These are phyloP conservation scores for Cyberlindnera maritima DNA, from an alignment of 805 yeast species.

Conservation along the genomic window DNA sequence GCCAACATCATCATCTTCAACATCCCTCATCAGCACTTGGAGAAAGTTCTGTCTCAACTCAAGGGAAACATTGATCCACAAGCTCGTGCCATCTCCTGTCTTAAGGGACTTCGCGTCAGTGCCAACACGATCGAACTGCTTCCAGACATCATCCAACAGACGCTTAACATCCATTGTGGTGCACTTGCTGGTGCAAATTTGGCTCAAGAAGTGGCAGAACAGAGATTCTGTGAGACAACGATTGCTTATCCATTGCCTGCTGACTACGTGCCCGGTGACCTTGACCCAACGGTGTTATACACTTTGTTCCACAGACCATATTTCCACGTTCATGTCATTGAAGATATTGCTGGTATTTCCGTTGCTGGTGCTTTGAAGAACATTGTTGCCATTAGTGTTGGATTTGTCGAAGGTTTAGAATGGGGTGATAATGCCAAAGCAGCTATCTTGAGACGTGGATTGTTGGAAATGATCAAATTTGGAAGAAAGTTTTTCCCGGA, in stretches of 20 bases:
- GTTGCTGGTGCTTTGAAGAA: constrained; percentile 95
- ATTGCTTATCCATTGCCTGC: constrained; percentile 81
- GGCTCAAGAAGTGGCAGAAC: constrained; percentile 92
- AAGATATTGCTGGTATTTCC: constrained; percentile 92
- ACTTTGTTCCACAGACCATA: constrained; percentile 91
- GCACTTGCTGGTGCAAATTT: constrained; percentile 94
- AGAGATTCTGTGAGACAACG: constrained; percentile 94
- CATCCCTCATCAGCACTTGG: constrained; percentile 93
- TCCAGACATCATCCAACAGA: constrained; percentile 68
- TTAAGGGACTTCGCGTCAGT: constrained; percentile 87
- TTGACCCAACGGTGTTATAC: constrained; percentile 68
- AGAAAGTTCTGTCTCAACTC: constrained; percentile 66
- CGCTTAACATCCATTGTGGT: constrained; percentile 85
- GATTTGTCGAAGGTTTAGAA: constrained; percentile 93
- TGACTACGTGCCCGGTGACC: constrained; percentile 68
- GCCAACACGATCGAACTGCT: constrained; percentile 78
- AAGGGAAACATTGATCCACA: constrained; percentile 65
- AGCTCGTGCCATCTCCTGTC: constrained; percentile 86
- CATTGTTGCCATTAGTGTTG: constrained; percentile 91
- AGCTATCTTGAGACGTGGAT: constrained; percentile 92
- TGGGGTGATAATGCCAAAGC: constrained; percentile 99
- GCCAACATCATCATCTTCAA: constrained; percentile 88
- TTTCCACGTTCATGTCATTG: constrained; percentile 89
- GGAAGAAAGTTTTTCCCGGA: constrained; percentile 74
- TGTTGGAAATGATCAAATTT: constrained; percentile 82